A percentile compares a stretch with the other conserved stretches of the same genome.
phyloP scores from a whole-genome alignment of 176 grass and related monocot species.

The Aegilops longissima region DNA sequence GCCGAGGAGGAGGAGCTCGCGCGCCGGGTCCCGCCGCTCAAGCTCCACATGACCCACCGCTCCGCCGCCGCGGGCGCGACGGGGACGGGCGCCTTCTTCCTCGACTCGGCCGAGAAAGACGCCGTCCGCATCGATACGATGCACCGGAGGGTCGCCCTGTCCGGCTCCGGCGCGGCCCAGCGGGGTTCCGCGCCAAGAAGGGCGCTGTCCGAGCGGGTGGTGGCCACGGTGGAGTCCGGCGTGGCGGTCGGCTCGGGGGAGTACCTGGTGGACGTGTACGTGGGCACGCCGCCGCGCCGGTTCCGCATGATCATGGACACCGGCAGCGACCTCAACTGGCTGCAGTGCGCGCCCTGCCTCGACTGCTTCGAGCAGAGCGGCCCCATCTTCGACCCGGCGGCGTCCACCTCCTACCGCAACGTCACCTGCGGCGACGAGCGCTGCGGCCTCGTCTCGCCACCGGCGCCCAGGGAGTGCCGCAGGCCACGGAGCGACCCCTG shows the following conservation, averaged over 20 bases:
- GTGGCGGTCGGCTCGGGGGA: constrained; percentile 78
- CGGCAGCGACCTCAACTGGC: constrained; percentile 97
- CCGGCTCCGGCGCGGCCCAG: background rate
- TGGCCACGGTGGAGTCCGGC: constrained; percentile 81
- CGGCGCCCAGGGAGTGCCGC: constrained; percentile 23
- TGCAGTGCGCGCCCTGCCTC: constrained; percentile 84
- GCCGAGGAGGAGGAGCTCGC: constrained; percentile 13
- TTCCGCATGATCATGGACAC: constrained; percentile 96
- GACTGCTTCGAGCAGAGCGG: constrained; percentile 90
- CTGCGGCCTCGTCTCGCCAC: constrained; percentile 61
- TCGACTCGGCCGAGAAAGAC: constrained; percentile 59
- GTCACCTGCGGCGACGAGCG: constrained; percentile 64
- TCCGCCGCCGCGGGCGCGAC: constrained; percentile 28
- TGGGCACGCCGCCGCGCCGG: constrained; percentile 78
- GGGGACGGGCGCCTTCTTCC: constrained; percentile 40
- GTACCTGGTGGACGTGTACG: constrained; percentile 87
- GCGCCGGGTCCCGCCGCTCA: constrained; percentile 35
- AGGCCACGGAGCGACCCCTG: constrained; percentile 40
- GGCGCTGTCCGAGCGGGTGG: constrained; percentile 53
- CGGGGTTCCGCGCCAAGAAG: constrained; percentile 26
- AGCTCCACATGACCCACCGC: constrained; percentile 59
- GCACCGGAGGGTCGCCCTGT: constrained; percentile 2
- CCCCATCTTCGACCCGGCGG: constrained; percentile 63
- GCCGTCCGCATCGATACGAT: constrained; percentile 58
- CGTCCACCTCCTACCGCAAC: constrained; percentile 73